Base-by-base conservation (phyloP, 176 grass and related monocot species). In the Oryza coarctata region DNA sequence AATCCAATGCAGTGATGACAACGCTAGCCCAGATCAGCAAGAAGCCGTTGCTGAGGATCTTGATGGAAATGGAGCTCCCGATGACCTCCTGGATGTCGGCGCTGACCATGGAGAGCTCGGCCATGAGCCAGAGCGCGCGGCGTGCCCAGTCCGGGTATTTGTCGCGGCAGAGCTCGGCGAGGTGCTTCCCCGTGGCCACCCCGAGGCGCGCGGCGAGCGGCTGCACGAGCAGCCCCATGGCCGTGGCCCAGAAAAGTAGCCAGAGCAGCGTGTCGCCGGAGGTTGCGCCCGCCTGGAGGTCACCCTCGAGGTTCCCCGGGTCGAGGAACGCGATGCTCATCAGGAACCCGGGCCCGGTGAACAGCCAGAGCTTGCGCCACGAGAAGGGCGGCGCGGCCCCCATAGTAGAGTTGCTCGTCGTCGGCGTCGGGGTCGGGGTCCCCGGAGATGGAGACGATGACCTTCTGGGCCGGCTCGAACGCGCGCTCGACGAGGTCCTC, bases 321-420 rank as follows among this genome's bases (percentile, higher is more conserved):
- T 94, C 92, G 41, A 98, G 58, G 89, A 98, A 98, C 11, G 92
- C 95, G 50, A 94, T 98, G 86, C 95, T 94, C 95, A 93, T 94
- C 33, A 98, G 70, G 81, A 91, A 98, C 7, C 95, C 92, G 1
- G 92, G 92, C 7, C 92, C 92, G 29, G 84, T 91, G 82, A 98
- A 98, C 31, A 86, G 84, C 90, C 92, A 98, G 4, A 98, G 84
- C 88, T 94, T 98, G 45, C 86, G 79, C 95, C 95, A 98, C 12
- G 90, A 94, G 86, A 94, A 98, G 1, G 88, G 84, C 15, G 84
- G 88, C 23, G 14, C 75, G 71, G 3, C 73, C 77, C 2, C 9
- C 26, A 0, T 67, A 40, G 72, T 73, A 83, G 71, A 70, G 40
- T 18, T 76, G 58, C 55, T 88, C 80, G n/a, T 79, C 70, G 3